A percentile compares a stretch with the other conserved stretches of the same genome.
Conservation (phyloP, 495 filamentous ascomycete genomes). For the Penicillium tannophilum region DNA sequence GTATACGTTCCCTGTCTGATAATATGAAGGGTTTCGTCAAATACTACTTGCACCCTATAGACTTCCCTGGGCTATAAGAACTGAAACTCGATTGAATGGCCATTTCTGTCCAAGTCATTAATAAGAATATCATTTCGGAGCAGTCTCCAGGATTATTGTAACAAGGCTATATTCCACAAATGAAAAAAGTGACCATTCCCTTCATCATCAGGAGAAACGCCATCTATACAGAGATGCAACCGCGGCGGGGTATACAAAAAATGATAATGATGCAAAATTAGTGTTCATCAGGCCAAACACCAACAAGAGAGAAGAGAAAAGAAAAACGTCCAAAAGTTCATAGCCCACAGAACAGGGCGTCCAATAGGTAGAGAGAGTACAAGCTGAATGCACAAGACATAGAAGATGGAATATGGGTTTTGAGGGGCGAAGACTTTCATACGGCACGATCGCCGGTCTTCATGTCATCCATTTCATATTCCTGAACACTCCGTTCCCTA, state of each 20-base stretch:
- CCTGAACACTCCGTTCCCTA: constrained; percentile 45
- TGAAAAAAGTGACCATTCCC: constrained; percentile 22
- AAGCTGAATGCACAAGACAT: background rate
- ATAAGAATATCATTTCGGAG: background rate
- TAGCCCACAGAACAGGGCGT: constrained; percentile 7
- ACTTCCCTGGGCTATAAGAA: background rate
- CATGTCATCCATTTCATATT: constrained; percentile 83
- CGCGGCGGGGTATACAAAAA: constrained; percentile 41
- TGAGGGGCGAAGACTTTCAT: constrained; percentile 22
- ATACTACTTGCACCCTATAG: too few species aligned
- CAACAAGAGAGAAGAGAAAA: constrained; percentile 6
- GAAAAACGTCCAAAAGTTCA: constrained; percentile 7
- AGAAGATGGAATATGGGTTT: background rate
- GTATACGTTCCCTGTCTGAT: too few species aligned
- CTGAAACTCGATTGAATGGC: background rate
- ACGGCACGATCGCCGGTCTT: constrained; percentile 46
- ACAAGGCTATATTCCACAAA: constrained; percentile 22
- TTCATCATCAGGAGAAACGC: constrained; percentile 34
- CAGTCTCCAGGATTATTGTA: constrained; percentile 2
- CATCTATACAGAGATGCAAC: constrained; percentile 43
- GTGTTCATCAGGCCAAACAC: background rate
- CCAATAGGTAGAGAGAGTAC: background rate
- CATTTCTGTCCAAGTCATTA: background rate
- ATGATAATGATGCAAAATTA: constrained; percentile 12
- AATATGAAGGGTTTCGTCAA: too few species aligned